Conservation (phyloP, 2,329 filamentous ascomycete genomes). For the Alternaria gansuensis region DNA sequence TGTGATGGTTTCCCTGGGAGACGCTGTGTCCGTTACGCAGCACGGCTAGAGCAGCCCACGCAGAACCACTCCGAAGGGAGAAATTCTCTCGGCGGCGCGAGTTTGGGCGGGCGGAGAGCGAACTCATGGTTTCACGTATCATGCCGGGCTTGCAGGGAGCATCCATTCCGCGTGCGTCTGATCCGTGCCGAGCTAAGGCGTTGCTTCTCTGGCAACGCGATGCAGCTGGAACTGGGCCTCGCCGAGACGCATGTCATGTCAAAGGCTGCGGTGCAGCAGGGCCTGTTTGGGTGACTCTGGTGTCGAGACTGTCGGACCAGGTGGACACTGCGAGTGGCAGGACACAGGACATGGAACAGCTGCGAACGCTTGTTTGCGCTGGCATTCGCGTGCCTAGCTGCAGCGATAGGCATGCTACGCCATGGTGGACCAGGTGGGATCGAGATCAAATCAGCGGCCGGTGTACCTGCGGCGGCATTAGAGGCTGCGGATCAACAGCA, state of each 20-base stretch:
- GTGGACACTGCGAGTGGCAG: conserved; percentile 3
- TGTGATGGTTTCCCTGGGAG: conserved; percentile 37
- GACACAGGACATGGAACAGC: neutral
- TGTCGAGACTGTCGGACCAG: conserved; percentile 1
- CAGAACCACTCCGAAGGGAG: conserved; percentile 18
- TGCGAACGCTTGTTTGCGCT: conserved; percentile 29
- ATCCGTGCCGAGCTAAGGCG: conserved; percentile 30
- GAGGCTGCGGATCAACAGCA: conserved; percentile 34
- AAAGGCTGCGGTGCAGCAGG: conserved; percentile 25
- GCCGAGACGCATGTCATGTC: conserved; percentile 22
- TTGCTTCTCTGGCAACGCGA: conserved; percentile 38
- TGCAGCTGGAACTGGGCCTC: conserved; percentile 22
- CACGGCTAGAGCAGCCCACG: conserved; percentile 16
- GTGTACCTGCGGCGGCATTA: conserved; percentile 28
- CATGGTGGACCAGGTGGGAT: conserved; percentile 10
- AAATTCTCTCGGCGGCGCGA: conserved; percentile 28
- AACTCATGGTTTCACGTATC: conserved; percentile 40
- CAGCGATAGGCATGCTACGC: conserved; percentile 16
- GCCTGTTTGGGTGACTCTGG: conserved; percentile 26
- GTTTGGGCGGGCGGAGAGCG: conserved; percentile 39
- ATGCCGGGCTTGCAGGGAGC: conserved; percentile 31
- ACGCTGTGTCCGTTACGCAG: conserved; percentile 39
- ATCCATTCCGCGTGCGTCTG: conserved; percentile 33
- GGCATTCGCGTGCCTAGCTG: conserved; percentile 22
- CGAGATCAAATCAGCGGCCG: conserved; percentile 26